These are phyloP conservation scores for Scytalidium lignicola DNA, from an alignment of 2,329 filamentous ascomycete genomes.

Conservation along the genomic window DNA sequence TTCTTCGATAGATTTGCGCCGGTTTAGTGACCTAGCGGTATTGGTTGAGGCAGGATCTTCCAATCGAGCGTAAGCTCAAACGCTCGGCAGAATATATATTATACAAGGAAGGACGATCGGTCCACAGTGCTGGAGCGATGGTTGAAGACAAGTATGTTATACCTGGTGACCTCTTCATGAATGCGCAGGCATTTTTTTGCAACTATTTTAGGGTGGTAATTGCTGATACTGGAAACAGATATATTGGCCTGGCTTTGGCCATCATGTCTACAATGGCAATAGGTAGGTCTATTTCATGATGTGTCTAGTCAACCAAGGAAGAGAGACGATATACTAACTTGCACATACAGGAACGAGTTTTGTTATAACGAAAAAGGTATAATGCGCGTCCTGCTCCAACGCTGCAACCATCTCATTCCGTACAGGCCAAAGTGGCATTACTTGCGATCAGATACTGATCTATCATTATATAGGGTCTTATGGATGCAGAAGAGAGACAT, in stretches of 20 bases:
- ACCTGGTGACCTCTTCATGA: not conserved
- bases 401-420: slow-evolving; percentile 42
- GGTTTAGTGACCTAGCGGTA: not conserved
- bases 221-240: slow-evolving; percentile 44
- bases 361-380: slow-evolving; percentile 97
- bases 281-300: slow-evolving; percentile 44
- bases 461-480: slow-evolving; percentile 61
- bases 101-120: not conserved
- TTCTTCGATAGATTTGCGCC: not conserved
- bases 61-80: slow-evolving; percentile 21
- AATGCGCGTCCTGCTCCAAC: slow-evolving; percentile 15
- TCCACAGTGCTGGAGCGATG: slow-evolving; percentile 24
- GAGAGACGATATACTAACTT: slow-evolving; percentile 5
- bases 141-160: slow-evolving; percentile 41
- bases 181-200: not conserved
- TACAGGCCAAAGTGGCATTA: slow-evolving; percentile 49
- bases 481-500: slow-evolving; percentile 83
- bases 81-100: not conserved
- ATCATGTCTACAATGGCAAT: slow-evolving; percentile 71
- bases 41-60: slow-evolving; percentile 8
- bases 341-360: slow-evolving; percentile 76
- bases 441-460: slow-evolving; percentile 18
- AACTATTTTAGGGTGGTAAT: not conserved
- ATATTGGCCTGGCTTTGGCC: slow-evolving; percentile 71
- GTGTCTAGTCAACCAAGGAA: slow-evolving; percentile 5